A percentile compares a stretch with the other conserved stretches of the same genome.
Conservation (phyloP, 805 yeast genomes). For the Yarrowia osloensis region DNA sequence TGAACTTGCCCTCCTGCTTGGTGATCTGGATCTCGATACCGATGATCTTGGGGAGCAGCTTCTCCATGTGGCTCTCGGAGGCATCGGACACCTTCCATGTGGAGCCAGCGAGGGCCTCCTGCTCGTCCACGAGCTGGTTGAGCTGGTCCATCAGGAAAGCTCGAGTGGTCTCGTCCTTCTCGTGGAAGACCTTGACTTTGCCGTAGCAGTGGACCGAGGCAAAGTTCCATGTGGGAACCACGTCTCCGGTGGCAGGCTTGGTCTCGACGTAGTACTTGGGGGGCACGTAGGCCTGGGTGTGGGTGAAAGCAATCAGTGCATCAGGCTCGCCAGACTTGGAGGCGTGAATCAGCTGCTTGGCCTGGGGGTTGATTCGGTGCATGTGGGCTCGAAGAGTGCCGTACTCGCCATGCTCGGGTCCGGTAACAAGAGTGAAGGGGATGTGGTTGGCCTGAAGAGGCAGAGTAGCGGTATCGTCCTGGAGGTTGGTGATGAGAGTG, state of each 20-base stretch:
- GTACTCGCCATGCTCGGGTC: slow-evolving; percentile 44
- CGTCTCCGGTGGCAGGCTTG: slow-evolving; percentile 58
- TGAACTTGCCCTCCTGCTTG: slow-evolving; percentile 54
- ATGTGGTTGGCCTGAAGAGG: slow-evolving; percentile 55
- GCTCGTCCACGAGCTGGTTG: slow-evolving; percentile 49
- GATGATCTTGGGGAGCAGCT: slow-evolving; percentile 52
- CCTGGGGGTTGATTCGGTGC: slow-evolving; percentile 55
- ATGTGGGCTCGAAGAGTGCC: slow-evolving; percentile 53
- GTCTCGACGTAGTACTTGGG: slow-evolving; percentile 61
- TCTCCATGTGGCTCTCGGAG: slow-evolving; percentile 50
- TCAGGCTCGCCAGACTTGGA: slow-evolving; percentile 39
- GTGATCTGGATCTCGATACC: slow-evolving; percentile 58
- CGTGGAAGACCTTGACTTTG: slow-evolving; percentile 47
- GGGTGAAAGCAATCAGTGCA: slow-evolving; percentile 55
- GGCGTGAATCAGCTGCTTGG: slow-evolving; percentile 33
- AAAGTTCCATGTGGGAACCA: slow-evolving; percentile 73
- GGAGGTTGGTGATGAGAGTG: slow-evolving; percentile 45
- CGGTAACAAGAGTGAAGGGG: slow-evolving; percentile 52
- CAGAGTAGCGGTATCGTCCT: slow-evolving; percentile 39
- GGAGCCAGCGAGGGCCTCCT: slow-evolving; percentile 46
- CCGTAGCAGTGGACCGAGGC: slow-evolving; percentile 61
- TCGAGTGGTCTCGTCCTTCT: slow-evolving; percentile 41
- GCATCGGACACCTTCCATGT: slow-evolving; percentile 62
- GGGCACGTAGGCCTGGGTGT: slow-evolving; percentile 52
- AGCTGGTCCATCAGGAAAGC: slow-evolving; percentile 52